These are phyloP conservation scores for Rhododendron mucronatum DNA, from an alignment of 148 eudicot species.

Conservation along the genomic window DNA sequence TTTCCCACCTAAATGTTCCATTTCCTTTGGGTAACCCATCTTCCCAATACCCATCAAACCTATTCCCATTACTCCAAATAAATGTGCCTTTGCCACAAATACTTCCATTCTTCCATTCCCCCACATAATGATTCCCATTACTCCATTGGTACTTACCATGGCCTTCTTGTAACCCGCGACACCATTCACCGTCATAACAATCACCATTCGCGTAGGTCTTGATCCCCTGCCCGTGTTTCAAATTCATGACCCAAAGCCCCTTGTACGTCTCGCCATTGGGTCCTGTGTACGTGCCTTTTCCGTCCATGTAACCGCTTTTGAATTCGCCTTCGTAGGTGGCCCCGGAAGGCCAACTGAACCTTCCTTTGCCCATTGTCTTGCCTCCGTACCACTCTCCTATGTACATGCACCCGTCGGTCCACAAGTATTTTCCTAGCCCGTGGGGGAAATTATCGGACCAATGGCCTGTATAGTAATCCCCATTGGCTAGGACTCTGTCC, in stretches of 20 bases:
- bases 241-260: conserved; percentile 85
- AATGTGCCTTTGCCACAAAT: conserved; percentile 62
- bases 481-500: conserved; percentile 74
- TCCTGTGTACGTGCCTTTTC: conserved; percentile 64
- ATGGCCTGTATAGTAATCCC: conserved; percentile 78
- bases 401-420: conserved; percentile 89
- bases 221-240: conserved; percentile 72
- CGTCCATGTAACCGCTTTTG: conserved; percentile 90
- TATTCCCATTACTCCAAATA: conserved; percentile 63
- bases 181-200: conserved; percentile 79
- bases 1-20: conserved; percentile 56
- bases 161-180: conserved; percentile 74
- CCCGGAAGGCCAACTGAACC: conserved; percentile 89
- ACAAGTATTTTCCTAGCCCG: conserved; percentile 72
- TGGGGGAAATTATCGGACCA: conserved; percentile 85
- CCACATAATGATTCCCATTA: conserved; percentile 54
- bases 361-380: conserved; percentile 77
- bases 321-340: conserved; percentile 86
- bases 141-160: conserved; percentile 81
- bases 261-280: conserved; percentile 50
- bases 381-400: conserved; percentile 87
- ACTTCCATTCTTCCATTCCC: conserved; percentile 74
- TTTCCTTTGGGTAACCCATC: conserved; percentile 81
- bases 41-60: conserved; percentile 73
- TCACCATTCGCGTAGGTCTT: conserved; percentile 61